phyloP scores from a whole-genome alignment of 129 eudicot genomes.

The Escallonia herrerae region DNA sequence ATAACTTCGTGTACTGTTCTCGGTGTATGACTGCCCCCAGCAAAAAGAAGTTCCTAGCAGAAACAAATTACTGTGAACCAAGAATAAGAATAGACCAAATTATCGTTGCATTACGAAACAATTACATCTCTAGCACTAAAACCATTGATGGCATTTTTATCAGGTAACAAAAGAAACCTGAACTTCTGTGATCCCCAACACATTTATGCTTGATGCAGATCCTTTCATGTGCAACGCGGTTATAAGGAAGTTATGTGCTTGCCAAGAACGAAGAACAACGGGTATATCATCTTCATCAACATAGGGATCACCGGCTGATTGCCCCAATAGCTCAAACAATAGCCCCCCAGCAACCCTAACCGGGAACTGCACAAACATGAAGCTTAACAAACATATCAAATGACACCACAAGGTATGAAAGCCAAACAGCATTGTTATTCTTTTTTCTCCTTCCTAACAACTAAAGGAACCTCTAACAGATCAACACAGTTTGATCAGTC shows the following conservation, averaged over 20 bases:
- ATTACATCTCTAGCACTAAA: background rate
- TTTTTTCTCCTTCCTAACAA: background rate
- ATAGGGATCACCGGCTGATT: slow-evolving; percentile 84
- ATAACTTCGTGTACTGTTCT: slow-evolving; percentile 79
- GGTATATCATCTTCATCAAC: slow-evolving; percentile 83
- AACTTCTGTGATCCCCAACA: slow-evolving; percentile 91
- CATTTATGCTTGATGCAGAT: slow-evolving; percentile 61
- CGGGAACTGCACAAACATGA: slow-evolving; percentile 56
- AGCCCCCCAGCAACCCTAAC: slow-evolving; percentile 97
- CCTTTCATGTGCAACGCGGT: slow-evolving; percentile 83
- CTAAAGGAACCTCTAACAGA: background rate
- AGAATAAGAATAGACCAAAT: slow-evolving; percentile 3
- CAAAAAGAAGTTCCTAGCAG: slow-evolving; percentile 73
- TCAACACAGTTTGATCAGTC: background rate
- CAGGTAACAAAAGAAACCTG: slow-evolving; percentile 48
- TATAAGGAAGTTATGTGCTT: slow-evolving; percentile 81
- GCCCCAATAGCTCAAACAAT: slow-evolving; percentile 89
- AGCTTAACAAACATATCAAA: slow-evolving; percentile 8
- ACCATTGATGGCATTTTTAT: background rate
- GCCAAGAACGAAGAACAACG: slow-evolving; percentile 93
- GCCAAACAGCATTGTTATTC: background rate
- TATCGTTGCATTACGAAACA: background rate
- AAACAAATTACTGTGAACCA: slow-evolving; percentile 12
- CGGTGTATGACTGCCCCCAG: slow-evolving; percentile 84
- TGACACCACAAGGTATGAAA: background rate